Evolutionary conservation across 1,284 basidiomycete species (phyloP), one percentile per base, ranked within the genome.

Genomic region (Trichosporon asahii): DNA sequence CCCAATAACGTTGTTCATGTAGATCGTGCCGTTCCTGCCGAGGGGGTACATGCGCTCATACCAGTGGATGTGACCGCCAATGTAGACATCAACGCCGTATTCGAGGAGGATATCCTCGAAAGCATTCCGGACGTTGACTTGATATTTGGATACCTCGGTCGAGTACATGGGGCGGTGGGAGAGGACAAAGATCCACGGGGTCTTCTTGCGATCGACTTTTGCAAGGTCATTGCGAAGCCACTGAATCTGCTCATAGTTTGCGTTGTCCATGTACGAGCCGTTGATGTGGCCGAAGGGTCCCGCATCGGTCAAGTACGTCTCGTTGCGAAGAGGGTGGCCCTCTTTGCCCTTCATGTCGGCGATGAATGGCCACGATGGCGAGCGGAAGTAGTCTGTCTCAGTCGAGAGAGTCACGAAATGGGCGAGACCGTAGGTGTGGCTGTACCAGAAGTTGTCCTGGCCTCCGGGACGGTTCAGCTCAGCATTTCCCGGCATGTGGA

Each of bases 51-150:
- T 72, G n/a, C 80, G 76, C 70, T 84, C 80, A 65, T 79, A 78
- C 75, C 79, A 80, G 76, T 84, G 82, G 35, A 82, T 81, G 72
- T 84, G 82, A 27, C 82, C 82, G 12, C 72, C 61, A 23, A 79
- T 53, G 68, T 78, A 80, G 23, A 80, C 70, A 68, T 84, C 83
- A 23, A 83, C 82, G 15, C 76, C 76, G 73, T 81, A 76, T 66
- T 84, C 71, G 69, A 81, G 75, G 67, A 84, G 73, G 21, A 80
- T 27, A 21, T 74, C 69, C 71, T 83, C 82, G 55, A 82, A 83
- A 12, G 82, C 80, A 29, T 77, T 69, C 29, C 78, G 76, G 68
- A 82, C 77, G 66, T 77, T 71, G 9, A 64, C 55, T 67, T 73
- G 76, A 76, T 82, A 76, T 66, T 67, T 4, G 44, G 76, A 53